Evolutionary conservation across 495 filamentous ascomycete species (phyloP).

Genomic region (Xylaria curta): DNA sequence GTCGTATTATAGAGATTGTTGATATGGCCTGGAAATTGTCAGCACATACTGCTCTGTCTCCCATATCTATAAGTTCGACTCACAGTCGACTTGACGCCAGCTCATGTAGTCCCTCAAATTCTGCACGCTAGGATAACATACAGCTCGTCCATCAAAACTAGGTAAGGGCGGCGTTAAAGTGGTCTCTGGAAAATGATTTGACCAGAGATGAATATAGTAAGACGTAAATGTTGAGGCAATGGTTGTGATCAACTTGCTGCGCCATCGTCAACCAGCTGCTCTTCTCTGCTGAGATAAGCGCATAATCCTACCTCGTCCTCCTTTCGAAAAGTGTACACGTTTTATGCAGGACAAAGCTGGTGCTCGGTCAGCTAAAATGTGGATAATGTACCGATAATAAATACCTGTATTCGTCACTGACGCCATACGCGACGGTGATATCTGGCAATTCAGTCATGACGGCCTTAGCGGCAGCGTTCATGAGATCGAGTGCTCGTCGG

Average conservation of each 20-base stretch:
- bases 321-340: slow-evolving; percentile 83
- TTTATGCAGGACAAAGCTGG: slow-evolving; percentile 88
- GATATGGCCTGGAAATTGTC: slow-evolving; percentile 72
- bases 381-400: not conserved
- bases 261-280: slow-evolving; percentile 20
- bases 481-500: slow-evolving; percentile 81
- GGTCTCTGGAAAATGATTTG: slow-evolving; percentile 70
- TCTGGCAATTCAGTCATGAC: slow-evolving; percentile 87
- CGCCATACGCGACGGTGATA: slow-evolving; percentile 84
- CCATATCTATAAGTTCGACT: slow-evolving; percentile 36
- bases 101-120: slow-evolving; percentile 94
- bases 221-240: slow-evolving; percentile 93
- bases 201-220: slow-evolving; percentile 85
- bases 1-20: slow-evolving; percentile 99
- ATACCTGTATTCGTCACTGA: slow-evolving; percentile 90
- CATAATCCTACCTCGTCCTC: slow-evolving; percentile 72
- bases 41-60: not conserved
- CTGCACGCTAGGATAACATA: slow-evolving; percentile 78
- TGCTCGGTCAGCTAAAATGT: not conserved
- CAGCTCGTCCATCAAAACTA: slow-evolving; percentile 89
- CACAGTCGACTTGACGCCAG: slow-evolving; percentile 97
- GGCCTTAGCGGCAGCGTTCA: slow-evolving; percentile 87
- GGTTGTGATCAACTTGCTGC: slow-evolving; percentile 88
- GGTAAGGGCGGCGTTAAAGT: slow-evolving; percentile 78
- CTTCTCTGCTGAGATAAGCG: not conserved